phyloP scores from a whole-genome alignment of 2,329 filamentous ascomycete genomes.

The Fusarium agapanthi region DNA sequence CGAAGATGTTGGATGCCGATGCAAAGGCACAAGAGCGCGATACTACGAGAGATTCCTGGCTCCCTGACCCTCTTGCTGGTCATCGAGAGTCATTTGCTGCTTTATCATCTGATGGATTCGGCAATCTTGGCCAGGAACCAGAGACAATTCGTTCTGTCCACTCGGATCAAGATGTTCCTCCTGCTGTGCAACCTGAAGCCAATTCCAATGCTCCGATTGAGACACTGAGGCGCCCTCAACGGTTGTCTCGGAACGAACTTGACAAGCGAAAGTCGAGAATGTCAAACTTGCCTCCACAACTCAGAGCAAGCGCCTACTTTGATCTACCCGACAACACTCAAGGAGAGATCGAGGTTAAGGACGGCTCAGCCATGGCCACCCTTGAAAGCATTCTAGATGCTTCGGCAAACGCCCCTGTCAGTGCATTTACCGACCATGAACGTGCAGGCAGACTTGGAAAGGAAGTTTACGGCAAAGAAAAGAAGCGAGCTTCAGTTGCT shows the following conservation, averaged over 20 bases:
- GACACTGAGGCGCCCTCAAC: slow-evolving; percentile 46
- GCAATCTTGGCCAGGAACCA: slow-evolving; percentile 27
- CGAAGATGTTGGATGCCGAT: slow-evolving; percentile 26
- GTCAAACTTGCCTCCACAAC: slow-evolving; percentile 75
- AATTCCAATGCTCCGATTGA: slow-evolving; percentile 32
- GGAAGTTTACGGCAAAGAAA: slow-evolving; percentile 75
- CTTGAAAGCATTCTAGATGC: slow-evolving; percentile 93
- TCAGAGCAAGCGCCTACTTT: slow-evolving; percentile 92
- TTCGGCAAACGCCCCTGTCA: slow-evolving; percentile 86
- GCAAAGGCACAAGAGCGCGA: slow-evolving; percentile 25
- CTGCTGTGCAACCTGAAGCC: slow-evolving; percentile 24
- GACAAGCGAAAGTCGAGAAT: slow-evolving; percentile 48
- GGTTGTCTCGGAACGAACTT: slow-evolving; percentile 44
- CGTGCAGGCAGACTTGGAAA: slow-evolving; percentile 79
- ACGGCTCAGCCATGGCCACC: slow-evolving; percentile 86
- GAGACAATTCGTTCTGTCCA: slow-evolving; percentile 30
- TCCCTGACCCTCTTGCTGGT: slow-evolving; percentile 57
- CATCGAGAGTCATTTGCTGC: slow-evolving; percentile 49
- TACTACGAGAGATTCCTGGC: slow-evolving; percentile 48
- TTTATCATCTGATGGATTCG: slow-evolving; percentile 42
- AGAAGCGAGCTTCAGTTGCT: slow-evolving; percentile 56
- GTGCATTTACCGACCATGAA: slow-evolving; percentile 89
- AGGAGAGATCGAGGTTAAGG: slow-evolving; percentile 66
- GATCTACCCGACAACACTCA: slow-evolving; percentile 68
- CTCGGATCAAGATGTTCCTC: slow-evolving; percentile 17